Evolutionary conservation across 106 monocot species (phyloP), one percentile per base, ranked within the genome.

Genomic region (Platanthera zijinensis): DNA sequence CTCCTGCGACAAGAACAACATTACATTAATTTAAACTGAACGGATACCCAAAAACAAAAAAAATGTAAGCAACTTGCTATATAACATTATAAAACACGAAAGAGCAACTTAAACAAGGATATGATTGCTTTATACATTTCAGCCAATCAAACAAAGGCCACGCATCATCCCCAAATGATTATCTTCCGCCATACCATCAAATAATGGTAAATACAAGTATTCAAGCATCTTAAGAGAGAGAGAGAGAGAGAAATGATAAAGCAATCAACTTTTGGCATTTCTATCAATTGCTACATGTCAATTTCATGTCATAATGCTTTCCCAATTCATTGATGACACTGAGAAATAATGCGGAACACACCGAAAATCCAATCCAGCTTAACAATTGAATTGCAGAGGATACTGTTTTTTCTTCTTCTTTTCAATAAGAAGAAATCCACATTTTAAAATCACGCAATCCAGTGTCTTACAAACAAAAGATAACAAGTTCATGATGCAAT

Each of bases 1-100:
- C 56, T 48, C 76, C 81, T 81, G 81, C 39, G 12, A 81, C 6
- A 15, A 57, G 21, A 54, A 57, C 4, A 69, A 47, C 0, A 69
- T 6, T 48, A 70, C n/a, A 70, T 48, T 70, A 72, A 72, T 19
- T 22, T 19, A 0, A 51, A 7, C 19, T 72, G 10, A 72, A 50
- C 11, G 51, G 10, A 51, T 51, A 15, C 10, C n/a, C 50, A 50
- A 9, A 72, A 72, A 72, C 22, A 50, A 21, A 50, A 21, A 32
- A 66, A 4, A 9, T 10, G 3, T 66, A 10, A 32, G 10, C 66
- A 66, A 3, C 32, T 66, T 4, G 25, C 32, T 4, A 32, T 66
- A 10, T 66, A 19, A 66, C 51, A 51, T 51, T 32, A 22, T 22
- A 72, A 72, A 72, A 2, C 13, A 51, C 19, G 4, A 50, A 50